Percentiles rank a stretch among this genome's conserved stretches.
These are phyloP conservation scores for Saururus chinensis DNA, from an alignment of 164 flowering plant species.

Conservation along the genomic window DNA sequence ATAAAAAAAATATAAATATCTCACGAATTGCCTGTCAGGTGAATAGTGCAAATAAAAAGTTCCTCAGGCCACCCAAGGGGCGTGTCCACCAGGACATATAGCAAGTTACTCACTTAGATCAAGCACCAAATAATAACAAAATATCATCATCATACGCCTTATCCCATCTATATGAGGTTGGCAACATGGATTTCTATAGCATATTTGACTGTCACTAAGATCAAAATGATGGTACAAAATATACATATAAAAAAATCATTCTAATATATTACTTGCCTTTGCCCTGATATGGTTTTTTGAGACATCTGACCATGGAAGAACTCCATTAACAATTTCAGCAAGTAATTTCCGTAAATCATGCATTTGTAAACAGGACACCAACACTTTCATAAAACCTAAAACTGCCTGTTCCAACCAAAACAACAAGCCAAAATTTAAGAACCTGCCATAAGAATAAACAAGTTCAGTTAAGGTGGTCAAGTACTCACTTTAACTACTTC, in stretches of 20 bases:
- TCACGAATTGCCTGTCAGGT: background rate
- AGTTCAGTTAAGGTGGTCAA: background rate
- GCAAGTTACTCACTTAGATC: too few relatives aligned
- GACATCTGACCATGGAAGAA: constrained; percentile 81
- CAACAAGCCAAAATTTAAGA: constrained; percentile 1
- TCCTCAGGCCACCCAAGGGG: too few relatives aligned
- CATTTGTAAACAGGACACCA: constrained; percentile 59
- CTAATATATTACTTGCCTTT: constrained; percentile 33
- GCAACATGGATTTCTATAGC: too few relatives aligned
- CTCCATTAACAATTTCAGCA: constrained; percentile 37
- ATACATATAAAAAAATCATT: too few relatives aligned
- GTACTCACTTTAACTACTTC: constrained; percentile 73
- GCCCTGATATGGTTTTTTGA: constrained; percentile 78
- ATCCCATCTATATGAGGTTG: too few relatives aligned
- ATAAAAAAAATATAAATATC: background rate
- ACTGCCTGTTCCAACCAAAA: constrained; percentile 47
- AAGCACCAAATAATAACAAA: too few relatives aligned
- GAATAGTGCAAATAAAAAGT: too few relatives aligned
- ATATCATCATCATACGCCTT: too few relatives aligned
- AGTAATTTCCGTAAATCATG: constrained; percentile 56
- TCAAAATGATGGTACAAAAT: too few relatives aligned
- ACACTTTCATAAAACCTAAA: constrained; percentile 81
- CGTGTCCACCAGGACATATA: too few relatives aligned
- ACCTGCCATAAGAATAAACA: background rate
- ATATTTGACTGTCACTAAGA: too few relatives aligned